Evolutionary conservation across 2,329 filamentous ascomycete species (phyloP).

Genomic region (Colletotrichum sublineola): DNA sequence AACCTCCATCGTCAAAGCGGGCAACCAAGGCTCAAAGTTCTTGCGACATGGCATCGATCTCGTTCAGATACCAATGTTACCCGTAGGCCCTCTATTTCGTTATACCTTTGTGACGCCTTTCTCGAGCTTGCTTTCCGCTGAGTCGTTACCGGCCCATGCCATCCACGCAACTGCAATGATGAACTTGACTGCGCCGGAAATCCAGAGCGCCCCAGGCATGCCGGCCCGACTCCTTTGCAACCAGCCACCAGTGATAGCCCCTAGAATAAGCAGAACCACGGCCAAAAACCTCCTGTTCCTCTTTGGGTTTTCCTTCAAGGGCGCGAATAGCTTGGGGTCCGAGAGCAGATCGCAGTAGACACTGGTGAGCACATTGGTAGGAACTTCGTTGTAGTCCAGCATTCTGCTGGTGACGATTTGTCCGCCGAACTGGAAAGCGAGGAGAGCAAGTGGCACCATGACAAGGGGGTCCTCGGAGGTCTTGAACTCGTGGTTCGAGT

Average conservation of each 20-base stretch:
- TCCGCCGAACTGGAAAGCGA: slow-evolving; percentile 67
- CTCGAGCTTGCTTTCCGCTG: slow-evolving; percentile 36
- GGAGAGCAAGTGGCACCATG: slow-evolving; percentile 59
- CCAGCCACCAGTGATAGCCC: slow-evolving; percentile 64
- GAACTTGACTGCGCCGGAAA: slow-evolving; percentile 60
- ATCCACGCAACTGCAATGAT: slow-evolving; percentile 54
- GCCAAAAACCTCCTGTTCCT: slow-evolving; percentile 62
- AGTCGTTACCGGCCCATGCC: slow-evolving; percentile 48
- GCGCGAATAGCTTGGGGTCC: slow-evolving; percentile 62
- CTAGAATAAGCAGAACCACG: slow-evolving; percentile 60
- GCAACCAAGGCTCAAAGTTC: background rate
- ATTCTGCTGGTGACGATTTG: slow-evolving; percentile 65
- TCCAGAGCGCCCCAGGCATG: slow-evolving; percentile 59
- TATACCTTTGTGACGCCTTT: slow-evolving; percentile 24
- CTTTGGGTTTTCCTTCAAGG: slow-evolving; percentile 58
- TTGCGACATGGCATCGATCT: background rate
- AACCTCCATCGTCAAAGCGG: too few species aligned
- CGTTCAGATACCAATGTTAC: background rate
- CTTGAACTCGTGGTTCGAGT: slow-evolving; percentile 35
- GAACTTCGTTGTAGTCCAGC: slow-evolving; percentile 66
- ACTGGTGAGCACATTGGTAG: slow-evolving; percentile 68
- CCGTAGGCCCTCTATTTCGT: background rate
- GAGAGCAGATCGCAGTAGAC: slow-evolving; percentile 66
- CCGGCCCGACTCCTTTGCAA: slow-evolving; percentile 58
- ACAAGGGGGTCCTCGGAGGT: slow-evolving; percentile 54